These are phyloP conservation scores for Onygenales sp. DNA, from an alignment of 2,329 filamentous ascomycete species.

Conservation along the genomic window DNA sequence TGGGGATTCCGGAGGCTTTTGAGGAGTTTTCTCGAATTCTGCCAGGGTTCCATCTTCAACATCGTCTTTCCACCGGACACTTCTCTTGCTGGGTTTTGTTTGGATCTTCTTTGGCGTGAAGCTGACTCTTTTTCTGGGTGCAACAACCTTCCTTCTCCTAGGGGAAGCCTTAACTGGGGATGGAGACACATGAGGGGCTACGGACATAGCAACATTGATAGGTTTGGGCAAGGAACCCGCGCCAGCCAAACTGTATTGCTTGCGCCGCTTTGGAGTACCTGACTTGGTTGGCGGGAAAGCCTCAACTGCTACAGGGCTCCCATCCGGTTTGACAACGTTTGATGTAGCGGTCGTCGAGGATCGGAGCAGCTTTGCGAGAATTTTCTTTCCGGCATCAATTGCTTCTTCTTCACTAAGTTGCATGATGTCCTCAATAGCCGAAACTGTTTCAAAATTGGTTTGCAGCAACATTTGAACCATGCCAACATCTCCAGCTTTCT, in stretches of 20 bases:
- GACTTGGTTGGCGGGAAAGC: slow-evolving; percentile 60
- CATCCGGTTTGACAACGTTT: slow-evolving; percentile 86
- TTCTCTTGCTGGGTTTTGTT: slow-evolving; percentile 55
- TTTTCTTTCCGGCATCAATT: slow-evolving; percentile 64
- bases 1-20: slow-evolving; percentile 50
- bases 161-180: slow-evolving; percentile 71
- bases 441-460: slow-evolving; percentile 84
- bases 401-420: slow-evolving; percentile 77
- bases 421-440: slow-evolving; percentile 72
- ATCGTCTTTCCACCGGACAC: slow-evolving; percentile 87
- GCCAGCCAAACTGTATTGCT: slow-evolving; percentile 37
- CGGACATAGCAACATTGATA: slow-evolving; percentile 19
- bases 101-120: slow-evolving; percentile 66
- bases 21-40: slow-evolving; percentile 85
- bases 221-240: slow-evolving; percentile 18
- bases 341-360: slow-evolving; percentile 64
- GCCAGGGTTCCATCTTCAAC: slow-evolving; percentile 75
- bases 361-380: slow-evolving; percentile 69
- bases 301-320: slow-evolving; percentile 42
- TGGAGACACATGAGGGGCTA: slow-evolving; percentile 27
- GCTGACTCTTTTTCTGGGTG: slow-evolving; percentile 60
- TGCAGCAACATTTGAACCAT: slow-evolving; percentile 75
- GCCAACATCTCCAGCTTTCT: slow-evolving; percentile 67
- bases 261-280: slow-evolving; percentile 68
- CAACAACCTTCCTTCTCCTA: slow-evolving; percentile 59